phyloP scores from a whole-genome alignment of 75 land plant species.

The Picea glauca region DNA sequence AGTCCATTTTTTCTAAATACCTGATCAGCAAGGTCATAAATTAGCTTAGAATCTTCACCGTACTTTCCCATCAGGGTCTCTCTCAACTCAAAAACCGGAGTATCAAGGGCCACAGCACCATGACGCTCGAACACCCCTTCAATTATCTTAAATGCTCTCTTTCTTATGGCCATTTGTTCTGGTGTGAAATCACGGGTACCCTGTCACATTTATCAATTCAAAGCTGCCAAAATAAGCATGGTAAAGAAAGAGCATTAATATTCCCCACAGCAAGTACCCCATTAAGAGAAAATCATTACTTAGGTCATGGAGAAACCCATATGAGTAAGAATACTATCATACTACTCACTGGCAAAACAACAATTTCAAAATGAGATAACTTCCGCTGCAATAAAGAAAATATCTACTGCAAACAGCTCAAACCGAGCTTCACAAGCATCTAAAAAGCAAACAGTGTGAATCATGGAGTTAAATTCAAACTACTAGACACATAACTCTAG shows the following conservation, averaged over 20 bases:
- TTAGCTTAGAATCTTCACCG: constrained; percentile 90
- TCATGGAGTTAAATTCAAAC: no score
- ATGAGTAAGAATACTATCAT: not conserved
- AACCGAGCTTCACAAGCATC: no score
- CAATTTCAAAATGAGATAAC: not conserved
- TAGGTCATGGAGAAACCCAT: not conserved
- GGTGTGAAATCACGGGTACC: constrained; percentile 90
- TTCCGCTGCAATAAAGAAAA: not conserved
- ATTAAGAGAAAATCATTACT: not conserved
- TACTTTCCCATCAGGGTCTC: constrained; percentile 94
- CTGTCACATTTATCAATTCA: constrained; percentile 17
- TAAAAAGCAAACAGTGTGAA: no score
- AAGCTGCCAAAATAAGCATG: not conserved
- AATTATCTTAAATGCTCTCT: constrained; percentile 71
- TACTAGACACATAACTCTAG: no score
- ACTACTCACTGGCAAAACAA: not conserved
- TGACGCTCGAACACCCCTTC: constrained; percentile 70
- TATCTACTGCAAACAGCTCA: not conserved
- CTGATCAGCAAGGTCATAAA: constrained; percentile 96
- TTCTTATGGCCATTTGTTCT: constrained; percentile 83
- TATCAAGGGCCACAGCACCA: constrained; percentile 80
- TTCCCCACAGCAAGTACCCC: not conserved
- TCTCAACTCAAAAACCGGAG: constrained; percentile 86
- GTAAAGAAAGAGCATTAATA: not conserved
- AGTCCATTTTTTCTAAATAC: constrained; percentile 18